phyloP scores from a whole-genome alignment of 768 basidiomycete genomes.

The Pseudohyphozyma bogoriensis region DNA sequence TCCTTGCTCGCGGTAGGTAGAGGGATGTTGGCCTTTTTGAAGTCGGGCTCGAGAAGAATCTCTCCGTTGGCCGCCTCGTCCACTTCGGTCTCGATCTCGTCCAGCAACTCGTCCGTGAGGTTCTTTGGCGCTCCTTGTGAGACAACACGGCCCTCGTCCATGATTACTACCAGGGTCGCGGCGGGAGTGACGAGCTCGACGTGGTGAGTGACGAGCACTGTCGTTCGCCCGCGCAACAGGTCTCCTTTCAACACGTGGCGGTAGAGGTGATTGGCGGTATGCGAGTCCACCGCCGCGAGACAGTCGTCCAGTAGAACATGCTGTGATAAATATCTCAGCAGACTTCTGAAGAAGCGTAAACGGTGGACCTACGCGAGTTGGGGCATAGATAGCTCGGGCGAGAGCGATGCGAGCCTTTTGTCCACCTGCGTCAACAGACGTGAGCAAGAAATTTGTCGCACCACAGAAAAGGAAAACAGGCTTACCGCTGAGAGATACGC shows the following conservation, averaged over 20 bases:
- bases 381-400: slow-evolving; percentile 79
- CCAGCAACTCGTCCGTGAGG: background rate
- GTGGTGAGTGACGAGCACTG: slow-evolving; percentile 86
- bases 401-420: slow-evolving; percentile 45
- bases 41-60: too few species aligned
- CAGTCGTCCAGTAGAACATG: slow-evolving; percentile 30
- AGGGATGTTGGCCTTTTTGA: too few species aligned
- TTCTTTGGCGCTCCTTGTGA: background rate
- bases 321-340: background rate
- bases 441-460: background rate
- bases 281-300: slow-evolving; percentile 43
- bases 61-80: background rate
- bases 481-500: slow-evolving; percentile 20
- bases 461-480: background rate
- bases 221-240: slow-evolving; percentile 61
- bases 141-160: slow-evolving; percentile 13
- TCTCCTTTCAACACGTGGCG: slow-evolving; percentile 54
- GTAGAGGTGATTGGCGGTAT: slow-evolving; percentile 53
- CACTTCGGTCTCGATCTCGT: background rate
- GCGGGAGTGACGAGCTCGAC: slow-evolving; percentile 72
- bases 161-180: slow-evolving; percentile 39
- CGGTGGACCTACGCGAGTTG: slow-evolving; percentile 45
- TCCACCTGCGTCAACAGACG: slow-evolving; percentile 4
- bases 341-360: background rate
- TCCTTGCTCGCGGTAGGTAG: background rate